phyloP scores from a whole-genome alignment of 192 early-diverging fungal genomes.

The Backusella luteola region DNA sequence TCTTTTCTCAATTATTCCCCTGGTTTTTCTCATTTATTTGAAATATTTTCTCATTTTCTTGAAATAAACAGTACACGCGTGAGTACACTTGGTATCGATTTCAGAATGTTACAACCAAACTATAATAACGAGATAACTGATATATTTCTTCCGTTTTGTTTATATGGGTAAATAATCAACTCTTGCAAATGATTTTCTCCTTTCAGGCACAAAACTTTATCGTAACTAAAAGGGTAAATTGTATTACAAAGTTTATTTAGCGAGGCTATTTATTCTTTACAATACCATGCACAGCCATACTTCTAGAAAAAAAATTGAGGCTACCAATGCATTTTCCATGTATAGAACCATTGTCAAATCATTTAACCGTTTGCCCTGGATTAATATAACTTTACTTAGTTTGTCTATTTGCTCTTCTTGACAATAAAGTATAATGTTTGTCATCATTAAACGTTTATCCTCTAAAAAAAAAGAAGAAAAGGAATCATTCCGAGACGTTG shows the following conservation, averaged over 20 bases:
- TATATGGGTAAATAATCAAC: neutral
- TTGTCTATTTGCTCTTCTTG: neutral
- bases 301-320: neutral
- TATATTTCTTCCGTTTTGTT: neutral
- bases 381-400: neutral
- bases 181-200: neutral
- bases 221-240: neutral
- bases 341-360: neutral
- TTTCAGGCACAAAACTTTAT: neutral
- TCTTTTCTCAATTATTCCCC: no score
- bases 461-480: no score
- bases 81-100: neutral
- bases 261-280: neutral
- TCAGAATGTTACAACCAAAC: neutral
- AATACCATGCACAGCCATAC: neutral
- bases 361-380: neutral
- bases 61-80: no score
- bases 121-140: neutral
- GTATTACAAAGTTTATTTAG: neutral
- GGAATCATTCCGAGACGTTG: no score
- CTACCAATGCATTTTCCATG: neutral
- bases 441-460: neutral
- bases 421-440: neutral
- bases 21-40: no score
- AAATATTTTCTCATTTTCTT: no score